Conservation (phyloP, 495 filamentous ascomycete genomes). For the Podospora appendiculata region DNA sequence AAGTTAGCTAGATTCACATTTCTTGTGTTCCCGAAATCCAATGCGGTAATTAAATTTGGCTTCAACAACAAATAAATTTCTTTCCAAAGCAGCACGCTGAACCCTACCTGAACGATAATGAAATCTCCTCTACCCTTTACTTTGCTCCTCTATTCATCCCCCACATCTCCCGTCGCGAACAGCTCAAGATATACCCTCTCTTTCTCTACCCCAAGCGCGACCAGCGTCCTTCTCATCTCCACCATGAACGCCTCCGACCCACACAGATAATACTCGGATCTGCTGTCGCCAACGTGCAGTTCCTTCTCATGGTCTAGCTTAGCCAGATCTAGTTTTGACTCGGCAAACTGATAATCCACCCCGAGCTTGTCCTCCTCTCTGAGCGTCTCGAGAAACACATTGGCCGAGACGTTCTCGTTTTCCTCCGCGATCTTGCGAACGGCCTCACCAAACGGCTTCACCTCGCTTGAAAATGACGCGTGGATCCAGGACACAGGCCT, state of each 20-base stretch:
- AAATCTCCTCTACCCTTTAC: not conserved
- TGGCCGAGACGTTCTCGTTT: slow-evolving; percentile 31
- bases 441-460: slow-evolving; percentile 46
- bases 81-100: too few relatives aligned
- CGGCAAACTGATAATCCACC: slow-evolving; percentile 47
- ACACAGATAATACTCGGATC: slow-evolving; percentile 59
- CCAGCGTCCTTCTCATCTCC: slow-evolving; percentile 40
- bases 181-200: slow-evolving; percentile 57
- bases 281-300: slow-evolving; percentile 42
- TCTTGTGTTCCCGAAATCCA: too few relatives aligned
- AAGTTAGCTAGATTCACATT: too few relatives aligned
- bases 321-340: slow-evolving; percentile 44
- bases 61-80: too few relatives aligned
- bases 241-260: slow-evolving; percentile 63
- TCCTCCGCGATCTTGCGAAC: slow-evolving; percentile 40
- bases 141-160: not conserved
- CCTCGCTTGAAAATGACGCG: slow-evolving; percentile 41
- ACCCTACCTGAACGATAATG: too few relatives aligned
- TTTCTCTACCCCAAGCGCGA: slow-evolving; percentile 40
- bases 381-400: slow-evolving; percentile 33
- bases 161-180: slow-evolving; percentile 53
- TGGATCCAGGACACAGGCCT: slow-evolving; percentile 63
- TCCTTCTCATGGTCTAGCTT: slow-evolving; percentile 43
- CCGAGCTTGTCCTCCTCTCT: slow-evolving; percentile 39
- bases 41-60: too few relatives aligned